Base-by-base conservation (phyloP, 768 basidiomycete species). In the Erythrobasidium yunnanense region DNA sequence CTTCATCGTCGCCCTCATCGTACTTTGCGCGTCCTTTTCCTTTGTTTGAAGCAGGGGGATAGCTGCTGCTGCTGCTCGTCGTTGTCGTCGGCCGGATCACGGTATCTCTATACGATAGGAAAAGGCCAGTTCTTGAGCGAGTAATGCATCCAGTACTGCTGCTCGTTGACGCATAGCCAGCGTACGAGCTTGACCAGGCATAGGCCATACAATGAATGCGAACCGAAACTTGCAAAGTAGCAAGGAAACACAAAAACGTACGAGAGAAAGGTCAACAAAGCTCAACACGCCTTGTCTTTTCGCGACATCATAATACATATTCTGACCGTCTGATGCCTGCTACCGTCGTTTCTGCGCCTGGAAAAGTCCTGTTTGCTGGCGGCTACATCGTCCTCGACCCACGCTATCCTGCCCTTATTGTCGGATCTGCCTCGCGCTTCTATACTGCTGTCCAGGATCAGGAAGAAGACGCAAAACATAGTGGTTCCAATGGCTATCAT, bases 311-410 rank as follows among this genome's bases (percentile, higher is more conserved):
- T n/a, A n/a, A n/a, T n/a, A n/a, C n/a, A n/a, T n/a, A n/a, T n/a
- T n/a, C n/a, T n/a, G n/a, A n/a, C n/a, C n/a, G n/a, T n/a, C n/a
- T n/a, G n/a, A n/a, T n/a, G n/a, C n/a, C n/a, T n/a, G n/a, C 81
- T 51, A 89, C 87, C 30, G 81, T 87, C 55, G 83, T 95, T 68
- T 96, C 92, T 33, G 83, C 91, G 0, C 88, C 93, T 8, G 93
- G 93, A 68, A 99, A 99, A 77, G 92, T 95, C 55, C 82, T 99
- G 62, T 76, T 95, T 60, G 90, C 92, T 8, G 95, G 95, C 1
- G 95, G 95, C 1, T 99, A 97, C 78, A 87, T 99, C 69, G 90
- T 99, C 29, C 86, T 97, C 68, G 91, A 97, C 76, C 85, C 83
- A 20, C 78, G 81, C 4, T 90, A 88, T 74, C 83, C 86, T 30